Evolutionary conservation across 345 rosid species (phyloP).

Genomic region (Aethionema arabicum): DNA sequence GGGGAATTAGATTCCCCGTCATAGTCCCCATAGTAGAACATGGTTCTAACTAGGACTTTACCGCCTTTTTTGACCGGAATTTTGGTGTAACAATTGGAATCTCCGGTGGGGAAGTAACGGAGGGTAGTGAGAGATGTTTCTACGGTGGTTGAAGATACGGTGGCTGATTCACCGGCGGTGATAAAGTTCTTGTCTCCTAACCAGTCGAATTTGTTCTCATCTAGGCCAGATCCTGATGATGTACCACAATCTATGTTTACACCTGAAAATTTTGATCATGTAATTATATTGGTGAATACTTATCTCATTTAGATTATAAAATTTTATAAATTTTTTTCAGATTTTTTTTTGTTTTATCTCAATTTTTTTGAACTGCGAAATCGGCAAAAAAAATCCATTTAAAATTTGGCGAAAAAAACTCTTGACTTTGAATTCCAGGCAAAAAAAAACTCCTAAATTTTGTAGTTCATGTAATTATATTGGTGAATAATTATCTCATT

Average conservation of each 20-base stretch:
- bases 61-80: slow-evolving; percentile 29
- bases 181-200: slow-evolving; percentile 32
- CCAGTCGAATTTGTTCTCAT: slow-evolving; percentile 24
- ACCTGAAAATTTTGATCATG: slow-evolving; percentile 15
- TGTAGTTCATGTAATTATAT: neutral
- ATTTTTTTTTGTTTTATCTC: too few species aligned
- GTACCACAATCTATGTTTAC: slow-evolving; percentile 37
- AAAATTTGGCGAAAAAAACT: too few species aligned
- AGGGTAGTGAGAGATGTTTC: slow-evolving; percentile 26
- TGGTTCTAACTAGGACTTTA: slow-evolving; percentile 21
- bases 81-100: slow-evolving; percentile 33
- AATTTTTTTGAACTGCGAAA: too few species aligned
- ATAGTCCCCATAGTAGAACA: slow-evolving; percentile 33
- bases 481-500: too few species aligned
- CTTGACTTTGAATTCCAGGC: too few species aligned
- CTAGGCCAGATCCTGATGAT: slow-evolving; percentile 11
- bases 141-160: slow-evolving; percentile 1
- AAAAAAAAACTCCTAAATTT: too few species aligned
- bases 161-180: slow-evolving; percentile 16
- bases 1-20: slow-evolving; percentile 23
- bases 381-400: too few species aligned
- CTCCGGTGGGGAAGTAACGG: slow-evolving; percentile 26
- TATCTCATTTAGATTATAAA: too few species aligned
- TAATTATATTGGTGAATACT: too few species aligned
- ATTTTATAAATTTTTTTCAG: too few species aligned